phyloP scores from a whole-genome alignment of 768 basidiomycete species.

The Boletus pseudo-olivaceus region DNA sequence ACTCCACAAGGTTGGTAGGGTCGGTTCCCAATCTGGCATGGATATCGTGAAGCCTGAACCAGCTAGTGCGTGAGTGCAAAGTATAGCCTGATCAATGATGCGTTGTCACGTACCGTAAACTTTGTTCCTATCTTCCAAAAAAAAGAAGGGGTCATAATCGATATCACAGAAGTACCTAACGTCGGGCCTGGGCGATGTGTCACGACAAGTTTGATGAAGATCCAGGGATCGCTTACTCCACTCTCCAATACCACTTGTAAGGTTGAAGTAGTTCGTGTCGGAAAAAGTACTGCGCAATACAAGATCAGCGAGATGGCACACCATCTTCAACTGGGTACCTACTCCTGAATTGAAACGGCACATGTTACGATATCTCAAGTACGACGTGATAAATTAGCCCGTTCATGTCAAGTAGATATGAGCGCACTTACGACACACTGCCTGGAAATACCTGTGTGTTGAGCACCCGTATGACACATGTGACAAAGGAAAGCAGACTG shows the following conservation, averaged over 20 bases:
- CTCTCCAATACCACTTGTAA: slow-evolving; percentile 61
- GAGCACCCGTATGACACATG: background rate
- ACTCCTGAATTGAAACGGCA: slow-evolving; percentile 73
- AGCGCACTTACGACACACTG: slow-evolving; percentile 40
- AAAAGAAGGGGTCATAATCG: slow-evolving; percentile 49
- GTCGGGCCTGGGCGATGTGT: slow-evolving; percentile 35
- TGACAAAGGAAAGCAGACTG: slow-evolving; percentile 14
- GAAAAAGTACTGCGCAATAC: slow-evolving; percentile 47
- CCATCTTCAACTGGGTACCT: slow-evolving; percentile 15
- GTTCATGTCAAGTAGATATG: background rate
- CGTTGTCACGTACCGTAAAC: slow-evolving; percentile 40
- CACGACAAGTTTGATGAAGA: background rate
- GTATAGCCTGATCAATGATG: background rate
- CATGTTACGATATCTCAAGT: slow-evolving; percentile 65
- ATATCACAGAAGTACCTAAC: slow-evolving; percentile 55
- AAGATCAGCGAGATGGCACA: slow-evolving; percentile 3
- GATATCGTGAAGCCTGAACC: slow-evolving; percentile 56
- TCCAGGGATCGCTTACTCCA: slow-evolving; percentile 41
- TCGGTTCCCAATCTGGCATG: slow-evolving; percentile 60
- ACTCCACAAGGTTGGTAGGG: slow-evolving; percentile 63
- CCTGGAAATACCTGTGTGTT: slow-evolving; percentile 25
- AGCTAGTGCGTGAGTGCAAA: background rate
- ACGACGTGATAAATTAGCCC: background rate
- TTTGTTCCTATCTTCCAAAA: slow-evolving; percentile 53
- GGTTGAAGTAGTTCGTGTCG: slow-evolving; percentile 47